Evolutionary conservation across 164 flowering plant genomes (phyloP), one percentile per base, ranked within the genome.

Genomic region (Saururus chinensis): DNA sequence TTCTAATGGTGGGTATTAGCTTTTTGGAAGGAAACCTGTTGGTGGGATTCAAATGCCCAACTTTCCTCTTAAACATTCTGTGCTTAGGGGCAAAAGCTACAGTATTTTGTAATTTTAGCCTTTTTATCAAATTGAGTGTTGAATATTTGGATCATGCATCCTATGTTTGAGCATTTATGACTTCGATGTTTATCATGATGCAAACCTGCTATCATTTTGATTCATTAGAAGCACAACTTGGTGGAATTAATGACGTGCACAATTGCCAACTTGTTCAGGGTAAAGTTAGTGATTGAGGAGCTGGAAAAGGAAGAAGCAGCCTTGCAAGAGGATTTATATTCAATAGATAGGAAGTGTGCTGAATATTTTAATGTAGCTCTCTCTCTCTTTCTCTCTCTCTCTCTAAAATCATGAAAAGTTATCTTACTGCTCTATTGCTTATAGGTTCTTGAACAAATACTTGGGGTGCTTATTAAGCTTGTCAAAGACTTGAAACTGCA

Each of bases 401-500:
- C 37, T 30, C 37, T 9, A 19, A 35, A n/a, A 62, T 30, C 16
- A 42, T 1, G 12, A 42, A 14, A 10, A 42, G 12, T 42, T 42
- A 10, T 10, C 17, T 42, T 42, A 10, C 1, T 42, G 12, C 45
- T 53, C 24, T 22, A 19, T 55, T 26, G 37, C 37, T 23, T 63
- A n/a, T 56, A 93, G 97, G 98, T 93, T 72, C 80, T 93, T 40
- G 98, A 93, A 79, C 96, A 90, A 81, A 88, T 93, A 70, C 84
- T 93, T 42, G 86, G 80, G 37, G 91, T 93, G 72, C 98, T 93
- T 62, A 85, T 90, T 23, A 88, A 86, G 80, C 98, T 93, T 78
- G 97, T 93, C 63, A 93, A 87, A 75, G 97, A 93, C 77, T 77
- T 93, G 80, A 93, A 93, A 79, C 77, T 93, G 71, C 86, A 88